Percentiles rank a stretch among this genome's conserved stretches.
Evolutionary conservation across 352 stramenopile species (phyloP).

Genomic region (Pelagophyceae sp.): DNA sequence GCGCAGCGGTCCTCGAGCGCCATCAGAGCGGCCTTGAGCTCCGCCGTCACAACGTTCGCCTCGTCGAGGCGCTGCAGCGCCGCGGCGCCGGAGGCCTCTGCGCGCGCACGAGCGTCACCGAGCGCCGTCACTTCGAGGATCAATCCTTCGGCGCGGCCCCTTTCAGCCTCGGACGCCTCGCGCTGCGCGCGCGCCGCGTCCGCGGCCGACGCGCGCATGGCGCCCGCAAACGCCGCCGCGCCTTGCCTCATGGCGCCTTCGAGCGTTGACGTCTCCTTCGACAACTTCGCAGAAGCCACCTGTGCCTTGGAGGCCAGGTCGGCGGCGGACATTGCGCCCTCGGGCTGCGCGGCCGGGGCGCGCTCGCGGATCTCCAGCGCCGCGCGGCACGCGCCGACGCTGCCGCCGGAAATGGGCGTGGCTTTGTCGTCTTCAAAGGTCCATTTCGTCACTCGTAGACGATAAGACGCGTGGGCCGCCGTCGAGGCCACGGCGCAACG

Average conservation of each 20-base stretch:
- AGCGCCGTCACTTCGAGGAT: background rate
- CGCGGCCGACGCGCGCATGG: background rate
- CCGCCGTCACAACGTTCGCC: background rate
- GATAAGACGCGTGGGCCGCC: background rate
- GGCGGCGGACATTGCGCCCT: background rate
- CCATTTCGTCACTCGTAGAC: background rate
- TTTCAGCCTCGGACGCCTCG: background rate
- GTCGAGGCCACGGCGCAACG: background rate
- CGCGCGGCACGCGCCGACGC: background rate
- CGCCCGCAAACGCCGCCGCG: background rate
- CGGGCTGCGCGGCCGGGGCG: background rate
- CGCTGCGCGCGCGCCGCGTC: background rate
- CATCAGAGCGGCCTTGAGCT: background rate
- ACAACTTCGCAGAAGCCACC: background rate
- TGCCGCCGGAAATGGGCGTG: background rate
- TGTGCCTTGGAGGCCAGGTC: background rate
- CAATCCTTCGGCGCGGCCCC: background rate
- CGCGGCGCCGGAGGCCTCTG: background rate
- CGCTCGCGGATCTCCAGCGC: background rate
- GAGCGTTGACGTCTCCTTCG: background rate
- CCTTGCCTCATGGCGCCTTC: background rate
- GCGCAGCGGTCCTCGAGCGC: background rate
- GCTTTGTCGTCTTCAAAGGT: background rate
- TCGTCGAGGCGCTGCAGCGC: background rate
- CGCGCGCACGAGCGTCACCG: background rate